phyloP scores from a whole-genome alignment of 306 rosid genomes.

The Corylus americana region DNA sequence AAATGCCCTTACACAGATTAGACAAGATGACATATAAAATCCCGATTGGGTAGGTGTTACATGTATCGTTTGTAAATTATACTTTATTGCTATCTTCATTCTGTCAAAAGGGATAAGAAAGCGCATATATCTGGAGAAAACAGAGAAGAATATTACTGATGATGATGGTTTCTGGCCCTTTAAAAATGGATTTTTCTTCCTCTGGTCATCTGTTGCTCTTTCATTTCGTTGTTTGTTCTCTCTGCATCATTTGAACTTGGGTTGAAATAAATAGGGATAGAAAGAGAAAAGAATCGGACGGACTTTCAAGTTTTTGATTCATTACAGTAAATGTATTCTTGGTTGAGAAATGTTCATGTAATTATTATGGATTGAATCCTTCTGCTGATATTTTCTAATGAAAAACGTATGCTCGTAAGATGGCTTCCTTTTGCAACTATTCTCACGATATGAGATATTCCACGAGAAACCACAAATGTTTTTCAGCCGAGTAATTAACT shows the following conservation, averaged over 20 bases:
- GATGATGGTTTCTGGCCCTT: background rate
- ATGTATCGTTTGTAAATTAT: slow-evolving; percentile 14
- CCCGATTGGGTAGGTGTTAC: background rate
- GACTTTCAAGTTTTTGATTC: background rate
- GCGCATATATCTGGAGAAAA: background rate
- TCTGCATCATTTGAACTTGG: background rate
- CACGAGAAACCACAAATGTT: no score
- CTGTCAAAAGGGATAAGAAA: background rate
- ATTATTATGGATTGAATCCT: background rate
- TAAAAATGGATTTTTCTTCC: background rate
- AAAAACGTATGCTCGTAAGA: background rate
- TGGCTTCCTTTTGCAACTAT: background rate
- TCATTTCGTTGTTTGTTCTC: background rate
- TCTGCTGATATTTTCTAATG: background rate
- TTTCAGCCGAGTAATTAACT: no score
- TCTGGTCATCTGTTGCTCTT: background rate
- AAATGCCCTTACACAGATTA: slow-evolving; percentile 14
- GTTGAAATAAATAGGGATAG: background rate
- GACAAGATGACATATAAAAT: slow-evolving; percentile 1
- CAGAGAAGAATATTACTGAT: background rate
- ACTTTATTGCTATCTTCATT: background rate
- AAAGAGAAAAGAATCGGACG: background rate
- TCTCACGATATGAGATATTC: no score
- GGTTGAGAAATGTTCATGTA: background rate
- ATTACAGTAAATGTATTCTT: background rate